These are phyloP conservation scores for Cutaneotrichosporon sp. DNA, from an alignment of 1,284 basidiomycete genomes.

Conservation along the genomic window DNA sequence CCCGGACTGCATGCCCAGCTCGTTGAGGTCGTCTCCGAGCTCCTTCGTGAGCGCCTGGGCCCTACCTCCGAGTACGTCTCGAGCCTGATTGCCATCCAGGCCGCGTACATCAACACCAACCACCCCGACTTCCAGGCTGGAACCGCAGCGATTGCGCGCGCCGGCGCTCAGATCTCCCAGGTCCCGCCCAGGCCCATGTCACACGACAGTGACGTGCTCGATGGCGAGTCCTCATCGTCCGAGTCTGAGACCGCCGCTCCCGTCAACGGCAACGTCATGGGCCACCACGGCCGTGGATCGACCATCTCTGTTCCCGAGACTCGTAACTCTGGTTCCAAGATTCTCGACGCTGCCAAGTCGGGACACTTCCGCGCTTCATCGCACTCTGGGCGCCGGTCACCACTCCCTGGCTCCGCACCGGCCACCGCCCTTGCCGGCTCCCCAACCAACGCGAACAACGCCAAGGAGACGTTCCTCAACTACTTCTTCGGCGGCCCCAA, in stretches of 20 bases:
- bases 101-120: conserved; percentile 84
- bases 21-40: conserved; percentile 94
- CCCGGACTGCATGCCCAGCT: conserved; percentile 88
- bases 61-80: conserved; percentile 96
- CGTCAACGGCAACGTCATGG: conserved; percentile 54
- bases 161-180: conserved; percentile 29
- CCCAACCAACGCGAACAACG: conserved; percentile 45
- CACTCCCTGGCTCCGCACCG: conserved; percentile 15
- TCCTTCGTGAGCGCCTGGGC: conserved; percentile 88
- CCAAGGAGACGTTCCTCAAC: conserved; percentile 85
- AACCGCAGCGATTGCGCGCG: conserved; percentile 47
- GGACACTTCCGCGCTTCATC: conserved; percentile 19
- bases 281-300: conserved; percentile 62
- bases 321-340: conserved; percentile 23
- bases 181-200: conserved; percentile 25
- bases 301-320: conserved; percentile 77
- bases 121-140: conserved; percentile 49
- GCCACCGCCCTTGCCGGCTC: conserved; percentile 31
- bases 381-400: conserved; percentile 13
- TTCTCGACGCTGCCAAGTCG: conserved; percentile 22
- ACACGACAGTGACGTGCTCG: conserved; percentile 29
- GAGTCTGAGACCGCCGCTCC: conserved; percentile 39
- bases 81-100: conserved; percentile 93
- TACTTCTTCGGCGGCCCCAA: conserved; percentile 83
- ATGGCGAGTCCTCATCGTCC: conserved; percentile 40